phyloP scores from a whole-genome alignment of 305 asterid genomes.

The Solanum hybrid region DNA sequence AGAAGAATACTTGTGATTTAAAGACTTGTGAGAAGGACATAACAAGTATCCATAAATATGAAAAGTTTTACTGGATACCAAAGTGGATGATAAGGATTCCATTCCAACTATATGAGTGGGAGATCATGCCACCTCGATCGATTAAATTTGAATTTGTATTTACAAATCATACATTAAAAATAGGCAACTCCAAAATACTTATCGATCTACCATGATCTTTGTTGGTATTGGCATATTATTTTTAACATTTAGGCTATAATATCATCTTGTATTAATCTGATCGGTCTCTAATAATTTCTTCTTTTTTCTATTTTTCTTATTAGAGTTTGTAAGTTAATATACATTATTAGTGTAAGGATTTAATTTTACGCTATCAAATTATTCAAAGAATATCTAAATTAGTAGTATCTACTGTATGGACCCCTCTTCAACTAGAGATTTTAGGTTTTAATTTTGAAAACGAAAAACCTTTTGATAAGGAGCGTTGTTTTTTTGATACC shows the following conservation, averaged over 20 bases:
- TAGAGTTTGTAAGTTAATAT: not conserved
- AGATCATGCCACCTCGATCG: not conserved
- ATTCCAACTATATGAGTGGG: not conserved
- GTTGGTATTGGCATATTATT: not conserved
- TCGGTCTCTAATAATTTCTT: not conserved
- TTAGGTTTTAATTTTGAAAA: not conserved
- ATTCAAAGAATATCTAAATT: not conserved
- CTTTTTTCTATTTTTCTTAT: not conserved
- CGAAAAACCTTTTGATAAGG: not conserved
- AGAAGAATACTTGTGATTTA: conserved; percentile 8
- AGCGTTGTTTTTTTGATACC: not conserved
- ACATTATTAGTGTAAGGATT: not conserved
- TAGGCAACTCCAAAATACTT: not conserved
- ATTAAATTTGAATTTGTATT: not conserved
- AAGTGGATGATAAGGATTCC: conserved; percentile 46
- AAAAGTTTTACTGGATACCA: conserved; percentile 12
- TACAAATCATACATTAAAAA: not conserved
- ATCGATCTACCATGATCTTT: not conserved
- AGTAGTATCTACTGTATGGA: not conserved
- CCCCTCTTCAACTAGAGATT: not conserved
- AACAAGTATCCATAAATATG: conserved; percentile 14
- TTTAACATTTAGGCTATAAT: not conserved
- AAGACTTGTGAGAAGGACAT: conserved; percentile 23
- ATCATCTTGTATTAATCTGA: not conserved
- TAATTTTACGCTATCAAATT: not conserved